Base-by-base conservation (phyloP, 768 basidiomycete genomes). In the Kwoniella mangroviensis region DNA sequence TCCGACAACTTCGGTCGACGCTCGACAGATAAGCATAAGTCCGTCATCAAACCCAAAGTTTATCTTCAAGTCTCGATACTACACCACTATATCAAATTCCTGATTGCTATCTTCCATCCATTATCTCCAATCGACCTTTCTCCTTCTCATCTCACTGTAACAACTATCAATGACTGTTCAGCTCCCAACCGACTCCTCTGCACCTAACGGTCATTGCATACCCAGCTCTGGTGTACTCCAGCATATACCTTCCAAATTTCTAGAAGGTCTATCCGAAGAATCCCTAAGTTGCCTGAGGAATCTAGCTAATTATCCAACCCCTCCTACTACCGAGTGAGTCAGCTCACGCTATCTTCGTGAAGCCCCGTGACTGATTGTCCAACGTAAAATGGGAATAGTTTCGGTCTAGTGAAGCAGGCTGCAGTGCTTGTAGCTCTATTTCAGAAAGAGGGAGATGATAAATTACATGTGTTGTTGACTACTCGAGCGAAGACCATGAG, bases 381-480 rank as follows among this genome's bases (percentile, higher is more conserved):
- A 34, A 34, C 34, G 34, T 34, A 5, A 5, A 34, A 34, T 34
- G 34, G 34, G 34, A 28, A 43, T 63, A 73, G 73, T n/a, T 75
- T 66, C 22, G 75, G 75, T 2, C 40, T 69, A 2, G 75, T 81
- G 85, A 89, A 86, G 77, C 87, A 89, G 13, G 92, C 89, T 4
- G 91, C 91, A 9, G 92, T 95, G 0, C 86, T 95, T 2, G 88
- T 94, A 1, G 85, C 93, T 12, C 83, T 96, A 1, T 95, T 89
- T 71, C 91, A 94, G 80, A 84, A 87, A n/a, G 86, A 84, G 3
- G 90, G 88, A 19, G 82, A 73, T 15, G 70, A 73, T n/a, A 67
- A 86, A 54, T 83, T 94, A 6, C 88, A 90, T 13, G 92, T 95
- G 4, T 85, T 95, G 22, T 84, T 96, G 64, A 96, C 94, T 1